phyloP scores from a whole-genome alignment of 2,329 filamentous ascomycete species.

The Scedosporium boydii region DNA sequence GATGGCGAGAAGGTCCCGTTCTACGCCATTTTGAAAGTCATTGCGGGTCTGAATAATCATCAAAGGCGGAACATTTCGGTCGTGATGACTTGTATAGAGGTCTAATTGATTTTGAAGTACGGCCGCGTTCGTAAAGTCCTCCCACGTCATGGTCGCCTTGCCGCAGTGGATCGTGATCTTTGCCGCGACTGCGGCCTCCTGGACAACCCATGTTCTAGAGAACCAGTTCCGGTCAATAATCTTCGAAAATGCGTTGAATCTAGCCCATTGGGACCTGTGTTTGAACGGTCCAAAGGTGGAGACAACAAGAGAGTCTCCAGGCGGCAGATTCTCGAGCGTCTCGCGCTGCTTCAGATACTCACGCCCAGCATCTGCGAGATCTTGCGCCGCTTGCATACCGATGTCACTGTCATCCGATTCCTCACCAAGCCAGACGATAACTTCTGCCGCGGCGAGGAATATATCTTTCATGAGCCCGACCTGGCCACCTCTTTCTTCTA shows the following conservation, averaged over 20 bases:
- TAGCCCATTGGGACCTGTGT: not conserved
- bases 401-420: slow-evolving; percentile 5
- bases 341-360: not conserved
- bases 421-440: slow-evolving; percentile 10
- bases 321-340: not conserved
- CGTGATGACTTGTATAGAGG: not conserved
- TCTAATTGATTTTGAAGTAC: not conserved
- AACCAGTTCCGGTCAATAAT: not conserved
- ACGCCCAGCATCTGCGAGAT: not conserved
- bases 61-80: not conserved
- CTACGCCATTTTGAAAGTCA: not conserved
- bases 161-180: not conserved
- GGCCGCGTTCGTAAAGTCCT: not conserved
- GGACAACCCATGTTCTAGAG: not conserved
- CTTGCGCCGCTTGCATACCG: slow-evolving; percentile 5
- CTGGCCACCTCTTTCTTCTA: slow-evolving; percentile 10
- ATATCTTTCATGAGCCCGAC: slow-evolving; percentile 12
- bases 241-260: not conserved
- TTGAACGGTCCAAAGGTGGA: not conserved
- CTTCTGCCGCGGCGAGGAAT: slow-evolving; percentile 9
- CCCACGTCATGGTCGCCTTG: not conserved
- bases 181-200: not conserved
- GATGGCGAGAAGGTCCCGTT: not conserved
- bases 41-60: not conserved
- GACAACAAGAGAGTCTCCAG: not conserved